phyloP scores from a whole-genome alignment of 257 asterid genomes.

The Pogostemon cablin region DNA sequence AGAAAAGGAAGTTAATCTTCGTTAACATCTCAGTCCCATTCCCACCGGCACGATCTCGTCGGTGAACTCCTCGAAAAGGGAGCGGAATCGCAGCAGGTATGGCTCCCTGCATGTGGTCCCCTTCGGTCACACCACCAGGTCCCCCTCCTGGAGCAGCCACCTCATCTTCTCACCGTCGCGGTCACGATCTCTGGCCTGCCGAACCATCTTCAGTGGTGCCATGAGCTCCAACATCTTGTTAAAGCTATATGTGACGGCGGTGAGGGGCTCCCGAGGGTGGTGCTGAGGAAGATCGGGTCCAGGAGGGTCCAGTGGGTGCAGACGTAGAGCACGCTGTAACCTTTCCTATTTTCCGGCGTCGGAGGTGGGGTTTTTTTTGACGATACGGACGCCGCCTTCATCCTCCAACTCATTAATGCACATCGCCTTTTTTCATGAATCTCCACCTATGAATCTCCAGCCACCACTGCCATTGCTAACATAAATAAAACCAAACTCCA shows the following conservation, averaged over 20 bases:
- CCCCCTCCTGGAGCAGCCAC: conserved; percentile 60
- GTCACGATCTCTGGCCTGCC: conserved; percentile 61
- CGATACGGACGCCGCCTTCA: conserved; percentile 45
- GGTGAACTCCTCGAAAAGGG: conserved; percentile 78
- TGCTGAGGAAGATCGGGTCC: conserved; percentile 81
- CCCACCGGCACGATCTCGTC: conserved; percentile 42
- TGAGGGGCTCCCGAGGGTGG: conserved; percentile 49
- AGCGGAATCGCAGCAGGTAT: conserved; percentile 77
- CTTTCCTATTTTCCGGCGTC: conserved; percentile 21
- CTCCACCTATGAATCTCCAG: too few relatives aligned
- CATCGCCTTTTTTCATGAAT: too few relatives aligned
- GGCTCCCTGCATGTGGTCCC: conserved; percentile 98
- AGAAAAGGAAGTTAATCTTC: too few relatives aligned
- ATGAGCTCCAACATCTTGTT: conserved; percentile 81
- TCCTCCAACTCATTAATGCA: too few relatives aligned
- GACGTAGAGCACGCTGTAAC: conserved; percentile 62
- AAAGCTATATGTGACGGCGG: conserved; percentile 89
- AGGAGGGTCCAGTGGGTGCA: conserved; percentile 84
- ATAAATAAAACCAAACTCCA: too few relatives aligned
- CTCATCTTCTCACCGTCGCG: conserved; percentile 65
- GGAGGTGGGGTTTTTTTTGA: conserved; percentile 41
- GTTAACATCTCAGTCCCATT: too few relatives aligned
- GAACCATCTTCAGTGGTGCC: conserved; percentile 70
- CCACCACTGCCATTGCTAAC: too few relatives aligned
- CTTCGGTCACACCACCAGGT: conserved; percentile 87